Conservation (phyloP, 108 stramenopile species). For the Conticribra guillardii region DNA sequence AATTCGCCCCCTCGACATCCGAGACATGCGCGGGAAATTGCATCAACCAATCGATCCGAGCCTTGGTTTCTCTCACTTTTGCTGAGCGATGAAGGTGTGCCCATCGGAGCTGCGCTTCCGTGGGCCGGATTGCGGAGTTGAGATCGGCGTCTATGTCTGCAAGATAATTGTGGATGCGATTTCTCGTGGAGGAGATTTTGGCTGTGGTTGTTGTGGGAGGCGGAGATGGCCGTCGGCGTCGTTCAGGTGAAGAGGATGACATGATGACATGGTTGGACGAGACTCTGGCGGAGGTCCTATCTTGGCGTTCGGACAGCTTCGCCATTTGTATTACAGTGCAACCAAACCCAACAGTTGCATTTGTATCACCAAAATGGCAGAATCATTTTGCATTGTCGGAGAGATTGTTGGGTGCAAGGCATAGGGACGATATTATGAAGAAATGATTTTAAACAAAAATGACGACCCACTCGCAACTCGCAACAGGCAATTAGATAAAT, state of each 20-base stretch:
- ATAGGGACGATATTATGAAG: too few relatives aligned
- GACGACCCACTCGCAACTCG: too few relatives aligned
- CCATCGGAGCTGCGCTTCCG: conserved; percentile 83
- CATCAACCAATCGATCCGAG: conserved; percentile 52
- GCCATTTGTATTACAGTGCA: too few relatives aligned
- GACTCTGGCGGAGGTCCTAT: too few relatives aligned
- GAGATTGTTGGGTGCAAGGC: too few relatives aligned
- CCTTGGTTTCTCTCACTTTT: conserved; percentile 53
- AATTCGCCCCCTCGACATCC: conserved; percentile 58
- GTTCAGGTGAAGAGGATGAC: background rate
- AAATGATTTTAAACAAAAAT: too few relatives aligned
- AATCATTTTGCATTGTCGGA: too few relatives aligned
- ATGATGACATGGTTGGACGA: too few relatives aligned
- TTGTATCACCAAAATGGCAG: too few relatives aligned
- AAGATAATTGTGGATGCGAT: conserved; percentile 23
- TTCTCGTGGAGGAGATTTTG: conserved; percentile 15
- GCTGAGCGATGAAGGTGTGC: conserved; percentile 76
- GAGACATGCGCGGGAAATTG: conserved; percentile 38
- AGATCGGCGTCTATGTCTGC: conserved; percentile 22
- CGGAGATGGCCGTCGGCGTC: background rate
- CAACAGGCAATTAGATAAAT: too few relatives aligned
- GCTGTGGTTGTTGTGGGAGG: background rate
- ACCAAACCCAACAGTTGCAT: too few relatives aligned
- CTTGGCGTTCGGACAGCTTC: too few relatives aligned
- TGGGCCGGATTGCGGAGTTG: conserved; percentile 32